Conservation (phyloP, 164 flowering plant species). For the Liquidambar formosana region DNA sequence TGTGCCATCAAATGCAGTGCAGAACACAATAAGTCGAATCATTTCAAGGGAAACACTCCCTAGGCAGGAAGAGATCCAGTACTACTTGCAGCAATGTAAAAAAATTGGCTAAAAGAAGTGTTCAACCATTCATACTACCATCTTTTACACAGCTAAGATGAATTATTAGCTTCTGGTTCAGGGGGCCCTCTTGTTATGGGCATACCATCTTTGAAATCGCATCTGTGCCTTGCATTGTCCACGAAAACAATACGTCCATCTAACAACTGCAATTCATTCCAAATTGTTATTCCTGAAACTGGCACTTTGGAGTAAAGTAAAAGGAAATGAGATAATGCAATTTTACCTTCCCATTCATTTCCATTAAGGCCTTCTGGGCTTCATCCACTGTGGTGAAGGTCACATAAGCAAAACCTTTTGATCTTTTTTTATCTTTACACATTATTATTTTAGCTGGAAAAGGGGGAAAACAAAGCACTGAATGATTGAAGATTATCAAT, state of each 20-base stretch:
- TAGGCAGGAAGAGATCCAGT: no score
- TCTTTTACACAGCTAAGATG: not conserved
- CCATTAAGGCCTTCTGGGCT: conserved; percentile 20
- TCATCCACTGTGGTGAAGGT: conserved; percentile 18
- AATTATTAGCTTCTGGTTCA: not conserved
- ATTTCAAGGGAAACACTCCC: no score
- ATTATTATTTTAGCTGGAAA: conserved; percentile 24
- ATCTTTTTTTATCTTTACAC: conserved; percentile 13
- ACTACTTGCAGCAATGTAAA: no score
- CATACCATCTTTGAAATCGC: not conserved
- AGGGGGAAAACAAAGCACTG: not conserved
- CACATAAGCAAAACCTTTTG: conserved; percentile 31
- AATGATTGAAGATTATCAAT: not conserved
- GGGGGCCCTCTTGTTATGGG: conserved; percentile 6
- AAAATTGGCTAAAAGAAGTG: no score
- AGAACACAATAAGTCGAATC: no score
- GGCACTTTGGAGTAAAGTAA: no score
- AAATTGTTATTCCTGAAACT: not conserved
- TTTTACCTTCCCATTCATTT: conserved; percentile 29
- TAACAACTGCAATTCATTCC: conserved; percentile 15
- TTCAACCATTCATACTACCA: no score
- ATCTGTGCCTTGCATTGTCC: conserved; percentile 4
- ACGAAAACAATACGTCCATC: conserved; percentile 26
- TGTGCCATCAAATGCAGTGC: no score
- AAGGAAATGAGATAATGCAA: not conserved